A percentile compares a stretch with the other conserved stretches of the same genome.
These are phyloP conservation scores for Begonia loranthoides DNA, from an alignment of 306 rosid species.

Conservation along the genomic window DNA sequence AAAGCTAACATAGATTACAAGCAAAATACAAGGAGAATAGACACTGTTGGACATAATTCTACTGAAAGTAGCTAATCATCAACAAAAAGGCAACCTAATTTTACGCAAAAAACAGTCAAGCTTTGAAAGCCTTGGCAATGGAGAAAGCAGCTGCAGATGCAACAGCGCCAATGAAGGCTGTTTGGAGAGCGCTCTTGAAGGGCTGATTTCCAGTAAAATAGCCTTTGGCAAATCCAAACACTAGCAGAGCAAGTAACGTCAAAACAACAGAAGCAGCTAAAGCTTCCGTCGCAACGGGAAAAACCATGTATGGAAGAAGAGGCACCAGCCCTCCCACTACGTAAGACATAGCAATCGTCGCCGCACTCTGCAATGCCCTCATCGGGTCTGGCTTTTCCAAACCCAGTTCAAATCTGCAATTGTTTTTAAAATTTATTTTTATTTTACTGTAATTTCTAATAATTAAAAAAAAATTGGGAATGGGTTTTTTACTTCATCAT, in stretches of 20 bases:
- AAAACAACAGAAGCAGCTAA: slow-evolving; percentile 47
- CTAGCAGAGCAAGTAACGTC: slow-evolving; percentile 46
- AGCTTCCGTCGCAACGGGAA: slow-evolving; percentile 47
- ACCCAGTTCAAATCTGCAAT: slow-evolving; percentile 77
- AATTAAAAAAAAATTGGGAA: neutral
- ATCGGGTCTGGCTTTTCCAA: slow-evolving; percentile 84
- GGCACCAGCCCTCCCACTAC: slow-evolving; percentile 69
- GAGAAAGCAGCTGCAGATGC: slow-evolving; percentile 86
- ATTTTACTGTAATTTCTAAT: neutral
- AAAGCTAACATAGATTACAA: no score
- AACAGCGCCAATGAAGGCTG: slow-evolving; percentile 67
- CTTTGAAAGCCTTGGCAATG: slow-evolving; percentile 48
- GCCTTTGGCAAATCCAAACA: slow-evolving; percentile 86
- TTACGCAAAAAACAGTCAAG: slow-evolving; percentile 5
- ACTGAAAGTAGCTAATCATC: no score
- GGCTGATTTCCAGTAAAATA: slow-evolving; percentile 64
- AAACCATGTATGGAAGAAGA: slow-evolving; percentile 52
- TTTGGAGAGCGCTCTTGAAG: slow-evolving; percentile 63
- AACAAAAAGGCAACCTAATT: no score
- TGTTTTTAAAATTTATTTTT: neutral
- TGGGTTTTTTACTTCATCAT: slow-evolving; percentile 72
- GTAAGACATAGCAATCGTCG: slow-evolving; percentile 72
- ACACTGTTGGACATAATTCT: no score
- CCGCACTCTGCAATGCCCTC: slow-evolving; percentile 78
- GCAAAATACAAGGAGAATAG: no score